phyloP scores from a whole-genome alignment of 805 yeast genomes.

The Candida odintsovae region DNA sequence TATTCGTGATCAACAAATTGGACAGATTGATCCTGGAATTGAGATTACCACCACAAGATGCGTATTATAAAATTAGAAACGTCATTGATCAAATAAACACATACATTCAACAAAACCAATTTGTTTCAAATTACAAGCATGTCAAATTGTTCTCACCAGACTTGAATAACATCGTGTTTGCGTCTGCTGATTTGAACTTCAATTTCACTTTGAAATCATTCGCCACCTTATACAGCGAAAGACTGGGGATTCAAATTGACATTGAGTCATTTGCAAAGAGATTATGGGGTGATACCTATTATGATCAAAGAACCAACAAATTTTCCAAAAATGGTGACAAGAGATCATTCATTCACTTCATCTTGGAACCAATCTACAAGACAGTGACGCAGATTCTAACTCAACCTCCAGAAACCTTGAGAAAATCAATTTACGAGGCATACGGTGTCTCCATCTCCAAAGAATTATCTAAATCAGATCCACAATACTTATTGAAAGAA shows the following conservation, averaged over 20 bases:
- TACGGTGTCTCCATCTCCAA: conserved; percentile 42
- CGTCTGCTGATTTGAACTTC: conserved; percentile 57
- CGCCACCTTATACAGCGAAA: conserved; percentile 39
- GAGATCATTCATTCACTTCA: conserved; percentile 46
- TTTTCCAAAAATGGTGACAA: conserved; percentile 32
- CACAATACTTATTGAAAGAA: conserved; percentile 49
- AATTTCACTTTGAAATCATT: conserved; percentile 66
- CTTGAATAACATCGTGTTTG: conserved; percentile 63
- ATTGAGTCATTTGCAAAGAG: conserved; percentile 39
- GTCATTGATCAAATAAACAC: conserved; percentile 61
- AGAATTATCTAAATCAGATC: conserved; percentile 42
- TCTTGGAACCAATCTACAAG: conserved; percentile 79
- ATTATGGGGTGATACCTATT: conserved; percentile 78
- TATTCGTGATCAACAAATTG: conserved; percentile 68
- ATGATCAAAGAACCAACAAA: conserved; percentile 33
- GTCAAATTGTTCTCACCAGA: conserved; percentile 46
- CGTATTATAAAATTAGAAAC: conserved; percentile 60
- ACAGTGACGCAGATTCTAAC: conserved; percentile 56
- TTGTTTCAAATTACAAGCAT: conserved; percentile 22
- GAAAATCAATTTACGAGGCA: conserved; percentile 38
- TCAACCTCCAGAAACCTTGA: conserved; percentile 38
- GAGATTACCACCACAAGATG: conserved; percentile 65
- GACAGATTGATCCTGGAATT: conserved; percentile 83
- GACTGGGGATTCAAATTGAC: conserved; percentile 28
- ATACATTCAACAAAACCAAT: conserved; percentile 34